Evolutionary conservation across 805 yeast species (phyloP).

Genomic region (Kurtzmaniella fragi): DNA sequence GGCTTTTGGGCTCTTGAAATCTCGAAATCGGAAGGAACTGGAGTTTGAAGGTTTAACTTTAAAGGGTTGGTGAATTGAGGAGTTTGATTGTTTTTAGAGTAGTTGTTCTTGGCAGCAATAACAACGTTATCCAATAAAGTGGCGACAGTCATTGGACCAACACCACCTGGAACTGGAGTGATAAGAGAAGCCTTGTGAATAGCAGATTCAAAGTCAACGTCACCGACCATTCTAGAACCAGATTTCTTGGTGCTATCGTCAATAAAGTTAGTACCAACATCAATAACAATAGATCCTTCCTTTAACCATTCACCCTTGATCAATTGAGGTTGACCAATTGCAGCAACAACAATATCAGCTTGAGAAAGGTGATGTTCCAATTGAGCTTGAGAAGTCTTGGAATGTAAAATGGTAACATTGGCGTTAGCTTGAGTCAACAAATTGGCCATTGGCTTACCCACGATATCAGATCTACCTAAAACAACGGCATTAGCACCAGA

Average conservation of each 20-base stretch:
- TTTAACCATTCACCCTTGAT: conserved; percentile 76
- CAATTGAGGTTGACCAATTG: conserved; percentile 67
- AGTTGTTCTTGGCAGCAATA: conserved; percentile 57
- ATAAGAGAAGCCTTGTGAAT: conserved; percentile 52
- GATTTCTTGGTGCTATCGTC: conserved; percentile 61
- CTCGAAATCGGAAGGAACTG: conserved; percentile 79
- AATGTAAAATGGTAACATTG: conserved; percentile 72
- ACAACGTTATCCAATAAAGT: conserved; percentile 71
- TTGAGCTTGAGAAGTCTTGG: conserved; percentile 51
- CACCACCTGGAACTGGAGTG: conserved; percentile 93
- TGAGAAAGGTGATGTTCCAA: conserved; percentile 42
- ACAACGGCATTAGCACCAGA: conserved; percentile 76
- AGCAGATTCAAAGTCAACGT: conserved; percentile 61
- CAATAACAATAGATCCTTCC: conserved; percentile 64
- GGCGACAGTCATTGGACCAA: conserved; percentile 90
- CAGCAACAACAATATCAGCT: conserved; percentile 77
- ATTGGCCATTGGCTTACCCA: conserved; percentile 75
- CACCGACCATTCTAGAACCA: conserved; percentile 73
- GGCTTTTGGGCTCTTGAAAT: conserved; percentile 75
- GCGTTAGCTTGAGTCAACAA: conserved; percentile 67
- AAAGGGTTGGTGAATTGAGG: conserved; percentile 50
- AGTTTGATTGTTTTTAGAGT: conserved; percentile 33
- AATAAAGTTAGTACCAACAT: conserved; percentile 78
- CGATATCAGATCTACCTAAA: conserved; percentile 81
- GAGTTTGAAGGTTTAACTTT: conserved; percentile 49